These are phyloP conservation scores for Blumeria graminis DNA, from an alignment of 2,329 filamentous ascomycete genomes.

Conservation along the genomic window DNA sequence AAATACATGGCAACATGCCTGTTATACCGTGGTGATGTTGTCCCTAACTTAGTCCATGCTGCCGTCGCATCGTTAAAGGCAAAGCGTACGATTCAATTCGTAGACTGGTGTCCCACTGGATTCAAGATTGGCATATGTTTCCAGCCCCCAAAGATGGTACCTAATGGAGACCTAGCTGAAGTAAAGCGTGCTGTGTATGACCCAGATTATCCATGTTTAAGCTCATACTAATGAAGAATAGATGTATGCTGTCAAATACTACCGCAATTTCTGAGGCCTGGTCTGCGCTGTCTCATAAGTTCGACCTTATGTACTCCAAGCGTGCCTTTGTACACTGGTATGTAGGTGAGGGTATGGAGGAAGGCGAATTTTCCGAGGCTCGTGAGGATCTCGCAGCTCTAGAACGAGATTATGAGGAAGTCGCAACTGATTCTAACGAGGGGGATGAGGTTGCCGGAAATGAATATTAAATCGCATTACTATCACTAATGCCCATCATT, in stretches of 20 bases:
- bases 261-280: conserved; percentile 42
- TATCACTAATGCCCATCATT: not conserved
- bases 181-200: conserved; percentile 67
- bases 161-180: conserved; percentile 91
- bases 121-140: conserved; percentile 99
- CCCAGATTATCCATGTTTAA: not conserved
- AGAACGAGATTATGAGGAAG: conserved; percentile 41
- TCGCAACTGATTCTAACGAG: conserved; percentile 29
- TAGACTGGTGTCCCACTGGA: conserved; percentile 99
- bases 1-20: conserved; percentile 99
- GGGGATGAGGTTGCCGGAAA: conserved; percentile 20
- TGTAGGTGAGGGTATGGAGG: conserved; percentile 46
- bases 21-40: conserved; percentile 94
- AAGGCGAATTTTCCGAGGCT: conserved; percentile 42
- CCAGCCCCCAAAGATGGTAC: conserved; percentile 87
- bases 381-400: conserved; percentile 40
- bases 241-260: conserved; percentile 38
- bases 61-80: conserved; percentile 95
- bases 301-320: conserved; percentile 47
- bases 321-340: conserved; percentile 50
- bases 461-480: conserved; percentile 7
- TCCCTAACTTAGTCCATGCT: conserved; percentile 80
- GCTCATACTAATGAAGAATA: not conserved
- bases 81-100: conserved; percentile 97
- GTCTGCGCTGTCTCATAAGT: conserved; percentile 39